Percentiles rank a stretch among this genome's conserved stretches.
Conservation (phyloP, 129 eudicot genomes). For the Chrysanthemum makinoi region DNA sequence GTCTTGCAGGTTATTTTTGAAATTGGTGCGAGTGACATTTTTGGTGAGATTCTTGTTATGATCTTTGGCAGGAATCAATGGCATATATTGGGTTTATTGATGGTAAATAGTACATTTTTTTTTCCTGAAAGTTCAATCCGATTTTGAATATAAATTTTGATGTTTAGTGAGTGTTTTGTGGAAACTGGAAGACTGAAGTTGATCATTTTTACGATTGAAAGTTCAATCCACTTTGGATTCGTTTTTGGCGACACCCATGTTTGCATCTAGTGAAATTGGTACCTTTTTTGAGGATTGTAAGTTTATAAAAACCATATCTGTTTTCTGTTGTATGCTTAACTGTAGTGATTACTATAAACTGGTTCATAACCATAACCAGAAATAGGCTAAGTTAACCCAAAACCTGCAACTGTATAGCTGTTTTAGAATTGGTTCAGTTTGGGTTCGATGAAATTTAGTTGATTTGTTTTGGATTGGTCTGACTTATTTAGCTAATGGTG, state of each 20-base stretch:
- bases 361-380: background rate
- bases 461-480: background rate
- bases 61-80: background rate
- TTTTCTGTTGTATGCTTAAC: background rate
- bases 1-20: too few relatives aligned
- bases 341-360: background rate
- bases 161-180: background rate
- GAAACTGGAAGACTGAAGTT: background rate
- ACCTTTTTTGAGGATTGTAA: background rate
- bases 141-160: background rate
- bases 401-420: background rate
- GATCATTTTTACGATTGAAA: too few relatives aligned
- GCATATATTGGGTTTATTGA: background rate
- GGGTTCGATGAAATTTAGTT: background rate
- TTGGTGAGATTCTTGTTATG: too few relatives aligned
- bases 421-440: background rate
- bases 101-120: background rate
- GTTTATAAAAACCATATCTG: background rate
- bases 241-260: too few relatives aligned
- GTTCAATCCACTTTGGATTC: too few relatives aligned
- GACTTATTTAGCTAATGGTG: background rate
- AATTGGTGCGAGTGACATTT: too few relatives aligned
- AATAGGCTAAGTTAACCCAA: background rate
- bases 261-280: background rate
- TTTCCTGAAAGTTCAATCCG: background rate